These are phyloP conservation scores for Phytophthora syringae DNA, from an alignment of 352 stramenopile genomes.

Conservation along the genomic window DNA sequence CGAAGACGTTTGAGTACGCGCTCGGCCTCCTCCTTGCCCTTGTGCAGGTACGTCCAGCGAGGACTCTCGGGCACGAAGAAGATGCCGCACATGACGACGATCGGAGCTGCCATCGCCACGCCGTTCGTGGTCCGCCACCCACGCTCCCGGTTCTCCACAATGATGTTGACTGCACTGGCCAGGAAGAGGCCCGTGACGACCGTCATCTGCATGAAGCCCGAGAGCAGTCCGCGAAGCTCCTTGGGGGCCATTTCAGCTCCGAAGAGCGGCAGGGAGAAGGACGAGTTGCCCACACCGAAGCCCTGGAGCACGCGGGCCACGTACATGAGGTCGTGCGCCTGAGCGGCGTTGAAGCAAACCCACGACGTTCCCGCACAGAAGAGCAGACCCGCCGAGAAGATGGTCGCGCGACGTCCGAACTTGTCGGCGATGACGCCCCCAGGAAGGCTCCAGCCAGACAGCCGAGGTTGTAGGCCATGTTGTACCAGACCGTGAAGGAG, in stretches of 20 bases:
- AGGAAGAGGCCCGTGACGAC: too few relatives aligned
- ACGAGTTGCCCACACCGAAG: slow-evolving; percentile 33
- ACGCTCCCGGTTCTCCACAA: slow-evolving; percentile 24
- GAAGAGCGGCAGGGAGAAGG: slow-evolving; percentile 40
- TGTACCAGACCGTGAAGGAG: slow-evolving; percentile 35
- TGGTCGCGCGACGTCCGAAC: slow-evolving; percentile 30
- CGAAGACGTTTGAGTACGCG: slow-evolving; percentile 33
- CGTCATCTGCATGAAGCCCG: too few relatives aligned
- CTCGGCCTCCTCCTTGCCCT: slow-evolving; percentile 31
- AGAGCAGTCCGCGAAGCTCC: too few relatives aligned
- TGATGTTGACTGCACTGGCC: slow-evolving; percentile 35
- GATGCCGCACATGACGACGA: slow-evolving; percentile 42
- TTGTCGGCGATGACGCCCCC: too few relatives aligned
- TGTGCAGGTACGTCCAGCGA: too few relatives aligned
- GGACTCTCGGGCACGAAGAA: slow-evolving; percentile 44
- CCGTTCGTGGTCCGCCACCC: slow-evolving; percentile 41
- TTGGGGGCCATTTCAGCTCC: too few relatives aligned
- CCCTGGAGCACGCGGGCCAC: slow-evolving; percentile 33
- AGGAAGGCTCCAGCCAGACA: slow-evolving; percentile 33
- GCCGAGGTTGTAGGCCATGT: slow-evolving; percentile 35
- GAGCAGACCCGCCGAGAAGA: slow-evolving; percentile 32
- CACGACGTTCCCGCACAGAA: slow-evolving; percentile 34
- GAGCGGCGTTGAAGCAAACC: slow-evolving; percentile 19
- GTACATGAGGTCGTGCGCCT: slow-evolving; percentile 19
- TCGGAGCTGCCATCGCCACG: slow-evolving; percentile 28